Percentiles rank a stretch among this genome's conserved stretches.
phyloP scores from a whole-genome alignment of 805 yeast genomes.

The Saccharomycopsis sp. region DNA sequence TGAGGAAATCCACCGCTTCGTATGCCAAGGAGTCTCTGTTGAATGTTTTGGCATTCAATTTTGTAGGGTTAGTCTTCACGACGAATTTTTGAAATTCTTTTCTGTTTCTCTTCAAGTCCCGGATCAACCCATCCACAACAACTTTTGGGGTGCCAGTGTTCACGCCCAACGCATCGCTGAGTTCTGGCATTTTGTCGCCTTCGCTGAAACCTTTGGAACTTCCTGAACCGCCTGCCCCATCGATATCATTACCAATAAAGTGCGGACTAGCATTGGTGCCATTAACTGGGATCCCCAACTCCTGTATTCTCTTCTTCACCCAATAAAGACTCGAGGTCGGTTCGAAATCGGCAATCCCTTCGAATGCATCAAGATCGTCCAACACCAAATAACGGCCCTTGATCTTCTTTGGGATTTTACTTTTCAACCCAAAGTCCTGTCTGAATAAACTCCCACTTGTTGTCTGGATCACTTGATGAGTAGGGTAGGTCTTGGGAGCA shows the following conservation, averaged over 20 bases:
- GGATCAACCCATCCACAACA: constrained; percentile 29
- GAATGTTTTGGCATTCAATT: constrained; percentile 25
- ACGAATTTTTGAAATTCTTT: constrained; percentile 48
- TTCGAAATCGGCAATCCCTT: constrained; percentile 65
- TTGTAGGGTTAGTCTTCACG: constrained; percentile 40
- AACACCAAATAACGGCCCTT: constrained; percentile 51
- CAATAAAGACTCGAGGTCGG: constrained; percentile 49
- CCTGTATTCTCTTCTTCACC: constrained; percentile 59
- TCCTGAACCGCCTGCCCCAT: neutral
- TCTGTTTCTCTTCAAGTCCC: constrained; percentile 39
- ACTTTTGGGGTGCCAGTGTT: constrained; percentile 25
- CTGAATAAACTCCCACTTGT: constrained; percentile 52
- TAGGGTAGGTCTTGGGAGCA: constrained; percentile 36
- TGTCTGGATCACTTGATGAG: constrained; percentile 66
- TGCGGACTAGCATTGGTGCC: constrained; percentile 24
- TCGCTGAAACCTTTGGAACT: too few species aligned
- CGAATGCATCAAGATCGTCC: constrained; percentile 58
- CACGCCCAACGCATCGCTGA: constrained; percentile 13
- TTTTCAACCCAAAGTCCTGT: constrained; percentile 71
- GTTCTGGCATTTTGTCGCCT: too few species aligned
- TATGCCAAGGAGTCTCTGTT: constrained; percentile 29
- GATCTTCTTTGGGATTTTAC: constrained; percentile 54
- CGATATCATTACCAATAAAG: constrained; percentile 6
- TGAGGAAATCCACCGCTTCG: constrained; percentile 35
- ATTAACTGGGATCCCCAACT: constrained; percentile 46